Evolutionary conservation across 805 yeast genomes (phyloP), one percentile per base, ranked within the genome.

Genomic region (Saccharomycopsis javanensis): DNA sequence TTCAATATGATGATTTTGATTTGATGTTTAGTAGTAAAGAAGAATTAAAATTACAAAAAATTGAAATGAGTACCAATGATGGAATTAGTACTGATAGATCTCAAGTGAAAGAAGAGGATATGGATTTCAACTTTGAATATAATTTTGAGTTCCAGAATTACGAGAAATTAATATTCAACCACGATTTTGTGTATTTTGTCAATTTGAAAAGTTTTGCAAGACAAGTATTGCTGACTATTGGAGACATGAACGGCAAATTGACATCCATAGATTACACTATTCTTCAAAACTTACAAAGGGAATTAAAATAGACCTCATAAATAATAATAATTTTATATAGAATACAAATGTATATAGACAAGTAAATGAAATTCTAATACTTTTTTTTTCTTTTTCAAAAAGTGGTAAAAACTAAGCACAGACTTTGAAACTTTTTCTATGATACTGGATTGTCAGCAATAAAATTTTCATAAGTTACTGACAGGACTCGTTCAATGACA

Each of bases 121-220:
- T 20, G 48, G 48, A 42, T 57, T 20, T 34, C 54, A 42, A 71
- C 66, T 51, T 66, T 62, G 57, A 60, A 48, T 67, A 67, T 10
- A 71, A 72, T 4, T 68, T 77, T 15, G 83, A 80, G 59, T 74
- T 72, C 62, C 51, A 70, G 8, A 68, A 82, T 57, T 72, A 69
- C 57, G 75, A 74, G 56, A 66, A 69, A 33, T 60, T 75, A 6
- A 62, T 71, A 2, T 69, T 72, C 48, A 58, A 55, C 0, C 63
- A 63, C 20, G 88, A 83, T 64, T 80, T 83, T 0, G 80, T 81
- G 6, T 82, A 79, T 65, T 75, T 71, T 16, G 75, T 82, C 6
- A 75, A 78, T 51, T 65, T 85, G 57, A 78, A 75, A 57, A 69
- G 67, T 5, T 77, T 69, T 60, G 67, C 38, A 4, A 55, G 15